A percentile compares a stretch with the other conserved stretches of the same genome.
Conservation (phyloP, 768 basidiomycete genomes). For the Amanita pseudoporphyria region DNA sequence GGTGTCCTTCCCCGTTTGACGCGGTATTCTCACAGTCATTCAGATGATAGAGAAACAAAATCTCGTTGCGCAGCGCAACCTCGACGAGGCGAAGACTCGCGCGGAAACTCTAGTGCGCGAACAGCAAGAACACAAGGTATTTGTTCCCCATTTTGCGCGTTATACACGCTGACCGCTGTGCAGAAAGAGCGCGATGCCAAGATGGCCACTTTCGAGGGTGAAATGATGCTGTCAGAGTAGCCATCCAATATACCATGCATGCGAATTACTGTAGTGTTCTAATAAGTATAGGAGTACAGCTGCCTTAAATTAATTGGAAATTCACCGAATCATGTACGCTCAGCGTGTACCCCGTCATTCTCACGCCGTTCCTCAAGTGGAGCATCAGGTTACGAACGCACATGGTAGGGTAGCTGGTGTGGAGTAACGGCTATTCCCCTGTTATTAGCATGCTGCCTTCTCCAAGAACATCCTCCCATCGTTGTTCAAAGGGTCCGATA, state of each 20-base stretch:
- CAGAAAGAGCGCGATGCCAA: neutral
- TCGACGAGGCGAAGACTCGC: neutral
- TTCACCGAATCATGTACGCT: no score
- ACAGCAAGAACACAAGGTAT: slow-evolving; percentile 5
- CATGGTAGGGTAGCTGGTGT: neutral
- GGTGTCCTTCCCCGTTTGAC: neutral
- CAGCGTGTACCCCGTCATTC: no score
- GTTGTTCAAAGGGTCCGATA: no score
- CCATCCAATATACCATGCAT: neutral
- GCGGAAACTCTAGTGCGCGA: slow-evolving; percentile 3
- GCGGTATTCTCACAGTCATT: neutral
- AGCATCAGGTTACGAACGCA: slow-evolving; percentile 20
- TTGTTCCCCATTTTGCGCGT: neutral
- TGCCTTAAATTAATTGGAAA: no score
- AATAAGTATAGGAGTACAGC: neutral
- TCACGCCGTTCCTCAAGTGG: slow-evolving; percentile 36
- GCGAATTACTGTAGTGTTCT: neutral
- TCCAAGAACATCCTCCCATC: no score
- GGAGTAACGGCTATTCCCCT: slow-evolving; percentile 14
- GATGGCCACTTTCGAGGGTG: neutral
- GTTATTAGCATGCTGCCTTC: no score
- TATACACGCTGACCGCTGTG: neutral
- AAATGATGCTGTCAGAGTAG: neutral
- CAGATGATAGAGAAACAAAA: neutral
- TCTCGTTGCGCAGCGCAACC: neutral